Base-by-base conservation (phyloP, 2,329 filamentous ascomycete genomes). In the Ophiostoma fasciatum region DNA sequence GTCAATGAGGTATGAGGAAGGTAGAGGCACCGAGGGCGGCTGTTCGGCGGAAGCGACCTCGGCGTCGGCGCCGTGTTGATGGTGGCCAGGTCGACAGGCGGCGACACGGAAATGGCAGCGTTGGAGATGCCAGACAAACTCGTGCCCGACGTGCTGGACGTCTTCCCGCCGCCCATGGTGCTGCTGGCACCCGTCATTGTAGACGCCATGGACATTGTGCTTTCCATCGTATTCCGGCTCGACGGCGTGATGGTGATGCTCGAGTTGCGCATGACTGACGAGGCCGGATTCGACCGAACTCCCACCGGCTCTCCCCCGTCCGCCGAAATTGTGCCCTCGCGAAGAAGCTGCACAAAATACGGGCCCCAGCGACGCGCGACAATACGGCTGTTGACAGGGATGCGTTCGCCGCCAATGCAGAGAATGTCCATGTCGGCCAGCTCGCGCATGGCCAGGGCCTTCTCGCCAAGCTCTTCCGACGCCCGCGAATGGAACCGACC, bases 351-450 rank as follows among this genome's bases (percentile, higher is more conserved):
- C 38, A 94, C 84, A 58, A 98, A 96, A 53, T 93, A 94, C 1
- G 85, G 84, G 0, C 90, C 90, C 90, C 90, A 98, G 51, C 90
- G 69, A 20, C 84, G 73, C 9, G 82, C 79, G 13, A 96, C 68
- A 13, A 98, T 72, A 39, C 85, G 75, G 7, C 90, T 96, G 56
- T 93, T 98, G 46, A 94, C 82, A 0, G 90, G 84, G 46, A 96
- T 84, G 14, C 87, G 74, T 53, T 94, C 88, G 17, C 88, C 88
- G 15, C 82, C 81, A 28, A 94, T 78, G 35, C 88, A 90, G 20
- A 96, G 66, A 40, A 98, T 82, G 50, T 96, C 90, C 90, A 98
- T 98, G 49, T 98, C 90, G 3, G 84, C 72, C 38, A 98, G 63
- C 55, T 96, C 90, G n/a, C 76, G 74, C 52, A 93, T 64, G 1